Evolutionary conservation across 306 rosid species (phyloP).

Genomic region (Medicago ruthenica): DNA sequence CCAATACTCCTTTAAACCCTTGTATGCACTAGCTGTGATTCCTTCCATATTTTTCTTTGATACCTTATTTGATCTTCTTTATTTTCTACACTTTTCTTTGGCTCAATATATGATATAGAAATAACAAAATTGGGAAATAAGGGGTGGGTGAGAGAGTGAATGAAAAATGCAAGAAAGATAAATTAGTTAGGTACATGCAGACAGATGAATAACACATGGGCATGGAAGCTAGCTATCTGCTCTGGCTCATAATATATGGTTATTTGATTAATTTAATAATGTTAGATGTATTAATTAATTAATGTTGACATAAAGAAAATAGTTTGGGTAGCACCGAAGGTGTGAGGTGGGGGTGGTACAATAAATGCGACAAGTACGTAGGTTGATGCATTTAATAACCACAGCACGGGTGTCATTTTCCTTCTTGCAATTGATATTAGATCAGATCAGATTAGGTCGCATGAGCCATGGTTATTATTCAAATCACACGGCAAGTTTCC

Average conservation of each 20-base stretch:
- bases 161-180: constrained; percentile 20
- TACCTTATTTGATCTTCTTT: background rate
- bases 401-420: background rate
- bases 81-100: background rate
- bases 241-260: constrained; percentile 1
- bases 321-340: background rate
- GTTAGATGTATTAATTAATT: background rate
- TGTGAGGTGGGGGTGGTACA: background rate
- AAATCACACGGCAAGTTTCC: background rate
- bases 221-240: background rate
- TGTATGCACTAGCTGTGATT: constrained; percentile 49
- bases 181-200: constrained; percentile 42
- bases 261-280: background rate
- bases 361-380: constrained; percentile 7
- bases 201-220: constrained; percentile 20
- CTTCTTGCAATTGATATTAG: background rate
- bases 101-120: background rate
- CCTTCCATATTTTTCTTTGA: constrained; percentile 57
- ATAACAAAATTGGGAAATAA: background rate
- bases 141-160: constrained; percentile 34
- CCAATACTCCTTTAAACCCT: constrained; percentile 62
- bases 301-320: constrained; percentile 4
- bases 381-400: constrained; percentile 11
- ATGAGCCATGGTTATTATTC: background rate
- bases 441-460: background rate